Percentiles rank a stretch among this genome's conserved stretches.
Conservation (phyloP, 1,284 basidiomycete genomes). For the Ceratobasidium sp. region DNA sequence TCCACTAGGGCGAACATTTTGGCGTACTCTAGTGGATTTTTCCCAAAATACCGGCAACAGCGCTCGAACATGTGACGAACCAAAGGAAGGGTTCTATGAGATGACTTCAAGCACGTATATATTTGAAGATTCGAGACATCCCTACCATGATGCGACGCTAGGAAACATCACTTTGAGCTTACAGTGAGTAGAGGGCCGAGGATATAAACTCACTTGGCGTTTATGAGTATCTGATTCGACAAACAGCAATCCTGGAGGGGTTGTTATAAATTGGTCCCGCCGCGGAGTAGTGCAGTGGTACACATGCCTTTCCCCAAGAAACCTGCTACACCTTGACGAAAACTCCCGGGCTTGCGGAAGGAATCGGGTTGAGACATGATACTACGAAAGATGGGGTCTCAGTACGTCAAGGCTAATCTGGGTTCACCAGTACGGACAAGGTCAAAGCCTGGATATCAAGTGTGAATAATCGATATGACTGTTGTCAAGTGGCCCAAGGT, state of each 20-base stretch:
- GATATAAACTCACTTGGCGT: constrained; percentile 38
- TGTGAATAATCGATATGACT: constrained; percentile 24
- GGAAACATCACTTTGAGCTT: constrained; percentile 11
- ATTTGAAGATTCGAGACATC: neutral
- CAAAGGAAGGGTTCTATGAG: constrained; percentile 45
- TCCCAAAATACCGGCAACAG: constrained; percentile 43
- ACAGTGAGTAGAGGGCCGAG: neutral
- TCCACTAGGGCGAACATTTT: neutral
- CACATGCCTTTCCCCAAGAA: constrained; percentile 7
- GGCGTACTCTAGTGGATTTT: constrained; percentile 34
- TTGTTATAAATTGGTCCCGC: neutral
- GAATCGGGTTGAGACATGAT: neutral
- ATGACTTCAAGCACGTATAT: neutral
- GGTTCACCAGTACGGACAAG: neutral
- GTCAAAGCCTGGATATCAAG: constrained; percentile 6
- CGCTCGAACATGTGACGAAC: constrained; percentile 32
- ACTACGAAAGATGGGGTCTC: neutral
- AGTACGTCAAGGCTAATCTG: neutral
- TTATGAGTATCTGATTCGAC: constrained; percentile 45
- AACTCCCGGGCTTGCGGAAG: constrained; percentile 20
- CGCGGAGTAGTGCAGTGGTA: neutral
- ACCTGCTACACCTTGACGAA: constrained; percentile 15
- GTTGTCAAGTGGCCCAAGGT: neutral
- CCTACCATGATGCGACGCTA: constrained; percentile 28
- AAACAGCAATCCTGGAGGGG: constrained; percentile 23